A percentile compares a stretch with the other conserved stretches of the same genome.
These are phyloP conservation scores for Xanthoconium stramineum DNA, from an alignment of 768 basidiomycete species.

Conservation along the genomic window DNA sequence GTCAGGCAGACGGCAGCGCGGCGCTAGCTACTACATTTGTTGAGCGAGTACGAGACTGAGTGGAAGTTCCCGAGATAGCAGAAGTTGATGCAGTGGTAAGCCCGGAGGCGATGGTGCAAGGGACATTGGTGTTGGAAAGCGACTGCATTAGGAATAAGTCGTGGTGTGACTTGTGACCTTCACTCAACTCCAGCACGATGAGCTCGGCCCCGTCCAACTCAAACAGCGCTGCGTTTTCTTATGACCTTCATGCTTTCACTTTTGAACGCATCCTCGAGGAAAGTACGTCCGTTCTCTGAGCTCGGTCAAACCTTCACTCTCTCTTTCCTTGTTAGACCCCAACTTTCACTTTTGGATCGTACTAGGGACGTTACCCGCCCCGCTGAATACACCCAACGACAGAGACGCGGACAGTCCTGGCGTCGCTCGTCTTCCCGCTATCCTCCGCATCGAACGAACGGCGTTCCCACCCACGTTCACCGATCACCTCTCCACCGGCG, in stretches of 20 bases:
- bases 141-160: too few relatives aligned
- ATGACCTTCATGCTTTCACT: conserved; percentile 43
- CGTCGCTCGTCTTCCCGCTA: conserved; percentile 42
- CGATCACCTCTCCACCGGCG: conserved; percentile 35
- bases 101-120: too few relatives aligned
- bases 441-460: conserved; percentile 78
- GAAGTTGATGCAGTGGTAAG: too few relatives aligned
- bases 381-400: background rate
- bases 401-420: background rate
- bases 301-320: background rate
- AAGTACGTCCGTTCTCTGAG: conserved; percentile 24
- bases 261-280: conserved; percentile 54
- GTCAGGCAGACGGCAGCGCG: too few relatives aligned
- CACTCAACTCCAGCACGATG: background rate
- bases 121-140: too few relatives aligned
- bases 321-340: conserved; percentile 42
- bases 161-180: too few relatives aligned
- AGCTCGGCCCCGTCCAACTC: background rate
- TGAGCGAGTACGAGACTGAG: too few relatives aligned
- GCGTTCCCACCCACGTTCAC: conserved; percentile 48
- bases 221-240: background rate
- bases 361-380: conserved; percentile 58
- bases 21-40: too few relatives aligned
- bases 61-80: too few relatives aligned
- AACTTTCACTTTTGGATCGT: conserved; percentile 58